These are phyloP conservation scores for Pichia cactophila DNA, from an alignment of 1,139 yeast genomes.

Conservation along the genomic window DNA sequence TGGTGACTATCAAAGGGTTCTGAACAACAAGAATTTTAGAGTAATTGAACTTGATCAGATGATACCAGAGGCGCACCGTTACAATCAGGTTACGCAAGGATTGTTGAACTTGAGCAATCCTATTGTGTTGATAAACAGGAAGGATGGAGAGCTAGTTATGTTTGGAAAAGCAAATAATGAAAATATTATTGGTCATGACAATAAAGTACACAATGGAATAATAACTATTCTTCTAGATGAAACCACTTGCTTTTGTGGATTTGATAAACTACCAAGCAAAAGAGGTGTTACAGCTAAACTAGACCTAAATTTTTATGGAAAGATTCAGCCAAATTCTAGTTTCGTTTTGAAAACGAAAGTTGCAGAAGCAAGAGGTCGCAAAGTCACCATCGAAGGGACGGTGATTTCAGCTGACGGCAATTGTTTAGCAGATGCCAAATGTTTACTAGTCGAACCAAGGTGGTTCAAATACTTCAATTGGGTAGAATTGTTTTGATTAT, in stretches of 20 bases:
- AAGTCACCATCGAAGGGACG: conserved; percentile 65
- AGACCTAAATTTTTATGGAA: conserved; percentile 56
- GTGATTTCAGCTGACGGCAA: conserved; percentile 14
- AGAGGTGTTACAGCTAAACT: conserved; percentile 89
- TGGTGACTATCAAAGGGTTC: conserved; percentile 30
- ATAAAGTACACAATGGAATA: conserved; percentile 81
- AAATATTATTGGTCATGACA: conserved; percentile 53
- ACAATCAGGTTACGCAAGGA: conserved; percentile 61
- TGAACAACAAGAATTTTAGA: conserved; percentile 26
- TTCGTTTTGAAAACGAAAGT: conserved; percentile 66
- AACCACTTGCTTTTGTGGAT: conserved; percentile 80
- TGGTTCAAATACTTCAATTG: conserved; percentile 71
- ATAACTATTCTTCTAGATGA: conserved; percentile 82
- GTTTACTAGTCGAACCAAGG: conserved; percentile 67
- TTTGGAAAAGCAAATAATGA: conserved; percentile 34
- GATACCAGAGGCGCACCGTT: conserved; percentile 55
- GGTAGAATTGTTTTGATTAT: conserved; percentile 33
- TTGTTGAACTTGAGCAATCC: conserved; percentile 52
- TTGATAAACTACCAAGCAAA: conserved; percentile 70
- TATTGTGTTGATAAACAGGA: conserved; percentile 41
- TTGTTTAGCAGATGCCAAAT: conserved; percentile 46
- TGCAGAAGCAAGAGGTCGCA: conserved; percentile 63
- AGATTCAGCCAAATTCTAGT: conserved; percentile 58
- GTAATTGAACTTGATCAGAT: conserved; percentile 33
- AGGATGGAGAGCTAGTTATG: conserved; percentile 43